A percentile compares a stretch with the other conserved stretches of the same genome.
These are phyloP conservation scores for Strobilomyces dryophilus DNA, from an alignment of 768 basidiomycete species.

Conservation along the genomic window DNA sequence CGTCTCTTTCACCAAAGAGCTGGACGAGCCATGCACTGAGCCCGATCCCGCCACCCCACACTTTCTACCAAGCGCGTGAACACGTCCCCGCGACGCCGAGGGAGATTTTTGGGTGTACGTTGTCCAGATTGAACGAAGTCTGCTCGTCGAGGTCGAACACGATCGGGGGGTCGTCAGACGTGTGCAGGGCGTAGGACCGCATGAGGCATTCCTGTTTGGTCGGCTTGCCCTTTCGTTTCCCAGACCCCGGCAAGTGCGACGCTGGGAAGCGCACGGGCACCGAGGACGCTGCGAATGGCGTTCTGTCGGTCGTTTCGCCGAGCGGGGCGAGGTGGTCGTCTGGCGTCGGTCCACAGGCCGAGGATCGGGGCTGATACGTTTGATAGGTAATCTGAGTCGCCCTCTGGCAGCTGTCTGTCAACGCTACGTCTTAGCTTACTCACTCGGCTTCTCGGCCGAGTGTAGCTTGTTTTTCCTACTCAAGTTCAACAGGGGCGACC, in stretches of 20 bases:
- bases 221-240: too few species aligned
- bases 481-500: too few species aligned
- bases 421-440: too few species aligned
- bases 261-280: conserved; percentile 52
- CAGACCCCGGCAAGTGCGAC: neutral
- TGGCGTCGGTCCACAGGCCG: conserved; percentile 32
- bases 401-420: too few species aligned
- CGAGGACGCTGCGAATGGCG: conserved; percentile 61
- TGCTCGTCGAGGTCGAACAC: conserved; percentile 63
- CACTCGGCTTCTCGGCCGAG: too few species aligned
- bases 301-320: conserved; percentile 34
- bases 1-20: conserved; percentile 21
- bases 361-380: too few species aligned
- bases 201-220: conserved; percentile 67
- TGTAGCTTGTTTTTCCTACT: too few species aligned
- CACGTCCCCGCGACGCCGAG: too few species aligned
- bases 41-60: conserved; percentile 93
- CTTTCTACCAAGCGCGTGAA: conserved; percentile 56
- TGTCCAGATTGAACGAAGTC: conserved; percentile 89
- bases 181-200: conserved; percentile 17
- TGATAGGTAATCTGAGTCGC: too few species aligned
- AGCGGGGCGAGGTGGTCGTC: conserved; percentile 39
- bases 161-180: conserved; percentile 6
- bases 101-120: conserved; percentile 53
- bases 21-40: conserved; percentile 71